Conservation (phyloP, 768 basidiomycete species). For the Leucosporidium scottii region DNA sequence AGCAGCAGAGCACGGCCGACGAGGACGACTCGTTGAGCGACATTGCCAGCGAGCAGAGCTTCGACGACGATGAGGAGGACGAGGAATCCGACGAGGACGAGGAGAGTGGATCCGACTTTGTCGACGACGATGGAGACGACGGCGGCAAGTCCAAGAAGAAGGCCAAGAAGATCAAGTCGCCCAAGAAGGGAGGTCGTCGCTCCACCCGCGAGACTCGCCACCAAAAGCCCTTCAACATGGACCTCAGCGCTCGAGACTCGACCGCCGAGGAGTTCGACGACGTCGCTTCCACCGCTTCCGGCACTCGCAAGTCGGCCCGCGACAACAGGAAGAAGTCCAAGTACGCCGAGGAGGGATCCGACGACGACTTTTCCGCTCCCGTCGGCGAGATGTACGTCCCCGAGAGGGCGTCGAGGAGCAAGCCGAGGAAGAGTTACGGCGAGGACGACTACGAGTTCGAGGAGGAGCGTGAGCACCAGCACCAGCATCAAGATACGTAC, state of each 20-base stretch:
- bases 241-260: not conserved
- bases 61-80: conserved; percentile 14
- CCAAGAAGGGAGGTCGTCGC: not conserved
- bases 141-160: not conserved
- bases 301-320: not conserved
- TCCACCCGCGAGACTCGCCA: conserved; percentile 1
- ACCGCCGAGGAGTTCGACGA: conserved; percentile 7
- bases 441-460: not conserved
- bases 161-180: conserved; percentile 10
- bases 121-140: conserved; percentile 6
- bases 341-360: not conserved
- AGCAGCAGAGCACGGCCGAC: not conserved
- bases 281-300: not conserved
- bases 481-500: not conserved
- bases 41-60: not conserved
- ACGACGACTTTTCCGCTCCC: not conserved
- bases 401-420: not conserved
- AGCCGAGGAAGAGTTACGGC: not conserved
- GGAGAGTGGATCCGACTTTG: not conserved
- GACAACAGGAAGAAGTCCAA: not conserved
- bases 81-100: not conserved
- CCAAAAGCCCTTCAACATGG: not conserved
- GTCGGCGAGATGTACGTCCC: not conserved
- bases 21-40: not conserved
- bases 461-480: conserved; percentile 2